Percentiles rank a stretch among this genome's conserved stretches.
Conservation (phyloP, 2,329 filamentous ascomycete genomes). For the Macrophomina pseudophaseolina region DNA sequence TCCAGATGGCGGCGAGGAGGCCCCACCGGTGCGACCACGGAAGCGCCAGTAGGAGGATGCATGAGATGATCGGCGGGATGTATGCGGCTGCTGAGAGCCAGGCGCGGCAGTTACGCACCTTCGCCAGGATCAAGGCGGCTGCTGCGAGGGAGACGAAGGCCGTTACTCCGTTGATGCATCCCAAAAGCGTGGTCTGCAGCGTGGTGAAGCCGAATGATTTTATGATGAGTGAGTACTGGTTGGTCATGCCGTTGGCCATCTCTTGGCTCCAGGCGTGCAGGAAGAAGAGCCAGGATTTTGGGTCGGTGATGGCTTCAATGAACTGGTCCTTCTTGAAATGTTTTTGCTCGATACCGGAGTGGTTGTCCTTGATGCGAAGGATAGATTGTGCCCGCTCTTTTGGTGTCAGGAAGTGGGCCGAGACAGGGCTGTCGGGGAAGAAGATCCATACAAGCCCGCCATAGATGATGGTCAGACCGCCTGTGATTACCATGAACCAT, state of each 20-base stretch:
- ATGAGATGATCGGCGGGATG: conserved; percentile 44
- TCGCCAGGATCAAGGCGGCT: conserved; percentile 38
- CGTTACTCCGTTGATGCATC: conserved; percentile 30
- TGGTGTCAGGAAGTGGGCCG: conserved; percentile 30
- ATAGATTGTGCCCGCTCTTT: conserved; percentile 32
- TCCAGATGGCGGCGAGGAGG: conserved; percentile 45
- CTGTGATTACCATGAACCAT: conserved; percentile 48
- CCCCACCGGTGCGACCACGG: conserved; percentile 48
- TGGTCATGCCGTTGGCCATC: conserved; percentile 47
- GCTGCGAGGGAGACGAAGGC: conserved; percentile 36
- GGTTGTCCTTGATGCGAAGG: conserved; percentile 42
- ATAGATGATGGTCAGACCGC: conserved; percentile 40
- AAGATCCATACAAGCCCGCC: conserved; percentile 47
- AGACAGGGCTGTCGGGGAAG: conserved; percentile 43
- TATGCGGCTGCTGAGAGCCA: conserved; percentile 42
- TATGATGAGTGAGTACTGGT: conserved; percentile 47
- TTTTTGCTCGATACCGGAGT: conserved; percentile 42
- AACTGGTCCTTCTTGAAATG: conserved; percentile 37
- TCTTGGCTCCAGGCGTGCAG: conserved; percentile 45
- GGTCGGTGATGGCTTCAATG: conserved; percentile 40
- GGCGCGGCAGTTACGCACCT: conserved; percentile 36
- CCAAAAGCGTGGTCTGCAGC: conserved; percentile 42
- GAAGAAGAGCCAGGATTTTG: conserved; percentile 45
- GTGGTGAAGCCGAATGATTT: conserved; percentile 52
- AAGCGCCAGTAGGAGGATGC: conserved; percentile 43